phyloP scores from a whole-genome alignment of 2,329 filamentous ascomycete genomes.

The Trichophyton benhamiae region DNA sequence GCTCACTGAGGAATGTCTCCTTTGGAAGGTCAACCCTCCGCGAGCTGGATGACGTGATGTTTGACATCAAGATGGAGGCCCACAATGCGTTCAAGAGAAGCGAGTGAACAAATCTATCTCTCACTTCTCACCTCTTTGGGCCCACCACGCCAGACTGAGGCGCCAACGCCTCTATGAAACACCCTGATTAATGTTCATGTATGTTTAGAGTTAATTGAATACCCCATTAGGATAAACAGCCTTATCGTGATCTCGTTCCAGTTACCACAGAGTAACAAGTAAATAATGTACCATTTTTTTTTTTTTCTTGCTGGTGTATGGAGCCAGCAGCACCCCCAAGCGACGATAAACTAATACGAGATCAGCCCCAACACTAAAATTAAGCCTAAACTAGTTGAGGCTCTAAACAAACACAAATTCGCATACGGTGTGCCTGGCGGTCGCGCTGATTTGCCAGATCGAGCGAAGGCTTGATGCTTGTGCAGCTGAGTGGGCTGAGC shows the following conservation, averaged over 20 bases:
- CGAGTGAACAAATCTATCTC: constrained; percentile 4
- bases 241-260: background rate
- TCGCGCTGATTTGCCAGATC: background rate
- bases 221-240: background rate
- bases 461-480: background rate
- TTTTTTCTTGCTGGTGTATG: background rate
- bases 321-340: background rate
- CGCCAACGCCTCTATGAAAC: too few relatives aligned
- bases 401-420: background rate
- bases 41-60: constrained; percentile 63
- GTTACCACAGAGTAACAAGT: too few relatives aligned
- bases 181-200: background rate
- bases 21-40: constrained; percentile 55
- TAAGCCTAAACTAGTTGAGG: background rate
- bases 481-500: constrained; percentile 1
- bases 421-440: background rate
- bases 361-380: background rate
- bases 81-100: constrained; percentile 55
- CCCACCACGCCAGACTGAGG: background rate
- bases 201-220: background rate
- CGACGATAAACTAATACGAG: background rate
- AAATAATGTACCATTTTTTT: too few relatives aligned
- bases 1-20: constrained; percentile 46
- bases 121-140: background rate
- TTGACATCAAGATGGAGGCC: constrained; percentile 63